Base-by-base conservation (phyloP, 83 land plant species). In the Diphasiastrum complanatum region DNA sequence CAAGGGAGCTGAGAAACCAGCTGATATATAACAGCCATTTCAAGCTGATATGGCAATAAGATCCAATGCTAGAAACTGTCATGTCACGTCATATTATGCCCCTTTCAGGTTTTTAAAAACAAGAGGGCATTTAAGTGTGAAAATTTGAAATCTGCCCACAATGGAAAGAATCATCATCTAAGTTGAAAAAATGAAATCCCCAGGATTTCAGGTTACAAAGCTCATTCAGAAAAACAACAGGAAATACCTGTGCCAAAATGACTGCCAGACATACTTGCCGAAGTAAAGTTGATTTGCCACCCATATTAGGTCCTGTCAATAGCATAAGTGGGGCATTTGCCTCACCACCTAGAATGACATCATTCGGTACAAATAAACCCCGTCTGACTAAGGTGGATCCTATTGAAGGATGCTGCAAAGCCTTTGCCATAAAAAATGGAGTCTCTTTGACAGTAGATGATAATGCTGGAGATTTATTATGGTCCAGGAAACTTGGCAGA, bases 231-330 rank as follows among this genome's bases (percentile, higher is more conserved):
- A 28, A 45, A 12, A 31, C 40, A 18, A 55, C 28, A 2, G 33
- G 41, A 55, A 14, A 46, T 63, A 83, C 97, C 96, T 93, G 96
- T 26, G 96, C 99, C 67, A 93, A 63, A 64, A 89, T 78, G 8
- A 81, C 77, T 61, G 96, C 86, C 63, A 93, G 70, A 68, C 99
- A 93, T 34, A 93, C 81, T 80, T 93, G 99, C 25, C 96, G 98
- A 67, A 92, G 85, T 53, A 88, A 83, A 34, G 96, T 92, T 29
- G 98, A 92, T 60, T 92, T 92, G 19, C 98, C 98, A 56, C 98
- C 98, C 98, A 92, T 92, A 50, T 92, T 92, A 49, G 98, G 96
- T 25, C 98, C 98, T 47, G 96, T 92, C 4, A 92, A 81, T 47
- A 92, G 91, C 69, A 92, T 79, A 51, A 87, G 85, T 19, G 77